Conservation (phyloP, 2,329 filamentous ascomycete species). For the Claviceps monticola region DNA sequence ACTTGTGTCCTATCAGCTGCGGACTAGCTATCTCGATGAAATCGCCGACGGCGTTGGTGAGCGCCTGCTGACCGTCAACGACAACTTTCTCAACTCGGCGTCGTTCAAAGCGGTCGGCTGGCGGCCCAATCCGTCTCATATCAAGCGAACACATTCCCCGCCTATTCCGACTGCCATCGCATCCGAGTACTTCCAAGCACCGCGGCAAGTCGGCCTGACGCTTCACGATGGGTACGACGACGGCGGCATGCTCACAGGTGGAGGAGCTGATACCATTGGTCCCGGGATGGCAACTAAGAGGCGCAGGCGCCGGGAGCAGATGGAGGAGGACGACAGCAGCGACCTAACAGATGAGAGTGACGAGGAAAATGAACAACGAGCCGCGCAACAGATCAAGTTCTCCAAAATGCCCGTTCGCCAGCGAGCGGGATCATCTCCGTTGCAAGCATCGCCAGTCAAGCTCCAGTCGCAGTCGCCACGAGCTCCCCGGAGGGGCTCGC, state of each 20-base stretch:
- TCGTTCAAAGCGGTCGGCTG: slow-evolving; percentile 76
- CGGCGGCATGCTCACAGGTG: slow-evolving; percentile 56
- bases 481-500: slow-evolving; percentile 48
- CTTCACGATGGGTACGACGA: slow-evolving; percentile 61
- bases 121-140: slow-evolving; percentile 58
- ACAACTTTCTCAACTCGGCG: slow-evolving; percentile 63
- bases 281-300: slow-evolving; percentile 54
- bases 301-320: slow-evolving; percentile 53
- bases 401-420: slow-evolving; percentile 84
- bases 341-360: slow-evolving; percentile 77
- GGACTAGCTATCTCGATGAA: slow-evolving; percentile 65
- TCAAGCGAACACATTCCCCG: slow-evolving; percentile 74
- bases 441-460: slow-evolving; percentile 49
- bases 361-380: slow-evolving; percentile 59
- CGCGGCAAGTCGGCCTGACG: slow-evolving; percentile 46
- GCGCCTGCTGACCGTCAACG: slow-evolving; percentile 68
- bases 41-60: slow-evolving; percentile 77
- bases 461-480: slow-evolving; percentile 40
- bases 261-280: slow-evolving; percentile 53
- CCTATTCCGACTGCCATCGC: slow-evolving; percentile 73
- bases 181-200: slow-evolving; percentile 71
- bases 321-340: slow-evolving; percentile 76
- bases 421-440: slow-evolving; percentile 78
- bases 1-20: slow-evolving; percentile 70
- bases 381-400: slow-evolving; percentile 86